Evolutionary conservation across 2,329 filamentous ascomycete genomes (phyloP).

Genomic region (Verticillium albo-atrum): DNA sequence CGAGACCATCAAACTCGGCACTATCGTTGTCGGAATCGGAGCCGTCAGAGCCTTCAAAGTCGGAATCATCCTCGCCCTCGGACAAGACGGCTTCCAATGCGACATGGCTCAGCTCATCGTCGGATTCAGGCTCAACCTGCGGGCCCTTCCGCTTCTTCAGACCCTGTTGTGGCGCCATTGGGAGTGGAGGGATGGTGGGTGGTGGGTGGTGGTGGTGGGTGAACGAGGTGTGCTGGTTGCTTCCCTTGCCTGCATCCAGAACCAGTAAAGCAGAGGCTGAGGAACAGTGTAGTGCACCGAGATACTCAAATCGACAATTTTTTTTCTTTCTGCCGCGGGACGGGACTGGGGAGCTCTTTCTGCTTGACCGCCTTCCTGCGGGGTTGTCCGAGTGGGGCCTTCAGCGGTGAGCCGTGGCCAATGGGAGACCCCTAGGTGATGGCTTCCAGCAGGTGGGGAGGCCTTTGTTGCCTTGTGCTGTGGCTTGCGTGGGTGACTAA

Average conservation of each 20-base stretch:
- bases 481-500: background rate
- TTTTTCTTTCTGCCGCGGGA: constrained; percentile 14
- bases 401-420: background rate
- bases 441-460: background rate
- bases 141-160: constrained; percentile 63
- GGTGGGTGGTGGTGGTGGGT: constrained; percentile 4
- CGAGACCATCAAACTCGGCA: constrained; percentile 22
- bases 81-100: constrained; percentile 53
- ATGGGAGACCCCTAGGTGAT: background rate
- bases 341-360: background rate
- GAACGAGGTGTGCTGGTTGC: background rate
- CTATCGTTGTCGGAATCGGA: constrained; percentile 24
- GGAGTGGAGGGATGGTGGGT: background rate
- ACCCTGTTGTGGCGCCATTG: constrained; percentile 35
- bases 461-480: background rate
- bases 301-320: constrained; percentile 8
- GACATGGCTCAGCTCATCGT: constrained; percentile 54
- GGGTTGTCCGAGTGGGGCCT: background rate
- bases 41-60: constrained; percentile 36
- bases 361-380: background rate
- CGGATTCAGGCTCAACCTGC: constrained; percentile 50
- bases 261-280: background rate
- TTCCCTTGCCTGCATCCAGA: background rate
- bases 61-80: constrained; percentile 53
- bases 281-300: background rate